A percentile compares a stretch with the other conserved stretches of the same genome.
phyloP scores from a whole-genome alignment of 768 basidiomycete genomes.

The Pleurotus ostreatus region DNA sequence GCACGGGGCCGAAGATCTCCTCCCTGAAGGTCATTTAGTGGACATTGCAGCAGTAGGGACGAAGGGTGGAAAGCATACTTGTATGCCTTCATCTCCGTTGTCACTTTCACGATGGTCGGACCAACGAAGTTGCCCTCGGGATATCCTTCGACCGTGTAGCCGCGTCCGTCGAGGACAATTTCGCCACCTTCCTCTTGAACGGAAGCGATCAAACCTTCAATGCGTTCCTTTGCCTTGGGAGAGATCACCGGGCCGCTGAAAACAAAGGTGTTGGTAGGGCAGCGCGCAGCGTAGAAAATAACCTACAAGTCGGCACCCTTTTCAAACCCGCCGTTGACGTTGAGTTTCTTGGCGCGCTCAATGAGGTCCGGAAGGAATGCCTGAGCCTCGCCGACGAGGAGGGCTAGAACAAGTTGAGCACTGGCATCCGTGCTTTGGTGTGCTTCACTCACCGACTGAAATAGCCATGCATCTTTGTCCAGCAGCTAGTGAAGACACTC shows the following conservation, averaged over 20 bases:
- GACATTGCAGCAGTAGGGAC: neutral
- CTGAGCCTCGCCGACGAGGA: conserved; percentile 77
- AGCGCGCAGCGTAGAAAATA: neutral
- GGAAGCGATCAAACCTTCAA: conserved; percentile 70
- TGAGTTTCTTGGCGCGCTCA: conserved; percentile 74
- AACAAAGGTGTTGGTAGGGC: conserved; percentile 6
- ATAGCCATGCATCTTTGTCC: conserved; percentile 98
- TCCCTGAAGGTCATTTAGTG: conserved; percentile 44
- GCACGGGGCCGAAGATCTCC: conserved; percentile 93
- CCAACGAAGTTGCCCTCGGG: conserved; percentile 92
- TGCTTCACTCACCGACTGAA: conserved; percentile 61
- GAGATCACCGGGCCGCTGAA: conserved; percentile 77
- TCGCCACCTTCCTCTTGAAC: conserved; percentile 78
- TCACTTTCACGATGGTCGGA: conserved; percentile 83
- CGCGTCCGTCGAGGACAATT: conserved; percentile 84
- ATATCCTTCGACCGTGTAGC: conserved; percentile 63
- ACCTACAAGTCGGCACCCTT: conserved; percentile 73
- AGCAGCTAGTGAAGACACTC: conserved; percentile 52
- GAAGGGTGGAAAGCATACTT: conserved; percentile 42
- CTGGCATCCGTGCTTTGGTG: too few species aligned
- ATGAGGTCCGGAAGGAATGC: conserved; percentile 86
- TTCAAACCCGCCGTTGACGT: conserved; percentile 91
- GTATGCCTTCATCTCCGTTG: conserved; percentile 84
- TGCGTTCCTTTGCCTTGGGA: conserved; percentile 74
- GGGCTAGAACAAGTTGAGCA: conserved; percentile 31